Evolutionary conservation across 306 rosid genomes (phyloP).

Genomic region (Pyrus bretschneideri): DNA sequence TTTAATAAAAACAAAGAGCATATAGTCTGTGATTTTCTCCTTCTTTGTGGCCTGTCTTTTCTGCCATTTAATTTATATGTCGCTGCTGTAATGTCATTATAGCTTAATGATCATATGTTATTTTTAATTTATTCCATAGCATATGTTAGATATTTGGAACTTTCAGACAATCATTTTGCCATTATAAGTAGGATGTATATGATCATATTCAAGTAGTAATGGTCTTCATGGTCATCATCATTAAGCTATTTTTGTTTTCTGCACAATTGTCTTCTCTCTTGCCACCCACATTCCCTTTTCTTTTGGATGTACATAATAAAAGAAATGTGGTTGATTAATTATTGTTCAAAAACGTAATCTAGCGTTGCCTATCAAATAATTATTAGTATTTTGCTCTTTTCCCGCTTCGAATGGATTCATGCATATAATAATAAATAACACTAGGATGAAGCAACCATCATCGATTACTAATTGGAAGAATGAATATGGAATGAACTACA

Average conservation of each 20-base stretch:
- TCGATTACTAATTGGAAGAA: background rate
- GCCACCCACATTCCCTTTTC: background rate
- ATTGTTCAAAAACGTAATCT: background rate
- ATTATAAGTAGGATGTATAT: background rate
- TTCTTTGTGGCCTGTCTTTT: conserved; percentile 3
- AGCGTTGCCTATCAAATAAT: background rate
- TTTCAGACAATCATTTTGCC: conserved; percentile 5
- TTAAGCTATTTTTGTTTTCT: background rate
- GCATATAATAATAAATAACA: background rate
- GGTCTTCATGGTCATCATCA: background rate
- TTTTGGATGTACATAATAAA: background rate
- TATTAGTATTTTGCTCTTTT: background rate
- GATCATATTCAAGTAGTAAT: background rate
- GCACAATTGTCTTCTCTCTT: background rate
- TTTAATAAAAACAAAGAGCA: background rate
- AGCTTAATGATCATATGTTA: background rate
- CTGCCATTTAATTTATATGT: background rate
- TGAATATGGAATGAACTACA: background rate
- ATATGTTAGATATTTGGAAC: background rate
- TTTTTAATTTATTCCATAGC: background rate
- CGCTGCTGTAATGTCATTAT: background rate
- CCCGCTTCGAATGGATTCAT: background rate
- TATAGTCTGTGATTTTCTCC: conserved; percentile 1
- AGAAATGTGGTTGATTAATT: background rate
- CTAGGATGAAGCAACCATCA: background rate